Percentiles rank a stretch among this genome's conserved stretches.
Evolutionary conservation across 2,329 filamentous ascomycete species (phyloP).

Genomic region (Fusarium phyllophilum): DNA sequence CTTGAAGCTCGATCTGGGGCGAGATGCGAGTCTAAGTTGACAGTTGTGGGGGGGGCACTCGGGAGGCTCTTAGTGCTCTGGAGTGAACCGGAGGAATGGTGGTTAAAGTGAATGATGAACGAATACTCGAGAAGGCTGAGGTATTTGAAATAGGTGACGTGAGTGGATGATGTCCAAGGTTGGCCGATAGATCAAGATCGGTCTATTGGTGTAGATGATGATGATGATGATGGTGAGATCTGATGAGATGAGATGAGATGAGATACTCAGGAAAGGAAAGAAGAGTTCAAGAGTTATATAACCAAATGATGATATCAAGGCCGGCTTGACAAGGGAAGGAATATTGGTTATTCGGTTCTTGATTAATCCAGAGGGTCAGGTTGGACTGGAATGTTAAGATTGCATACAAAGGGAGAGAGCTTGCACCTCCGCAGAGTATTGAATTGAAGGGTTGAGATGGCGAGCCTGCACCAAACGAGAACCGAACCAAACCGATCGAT

Average conservation of each 20-base stretch:
- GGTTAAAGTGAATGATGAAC: slow-evolving; percentile 28
- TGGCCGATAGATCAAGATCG: slow-evolving; percentile 6
- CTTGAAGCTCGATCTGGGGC: slow-evolving; percentile 17
- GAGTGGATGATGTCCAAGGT: slow-evolving; percentile 7
- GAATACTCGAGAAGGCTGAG: not conserved
- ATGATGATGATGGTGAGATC: not conserved
- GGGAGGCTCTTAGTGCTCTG: slow-evolving; percentile 11
- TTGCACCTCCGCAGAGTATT: slow-evolving; percentile 37
- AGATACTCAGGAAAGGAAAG: slow-evolving; percentile 1
- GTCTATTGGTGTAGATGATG: slow-evolving; percentile 9
- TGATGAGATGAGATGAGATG: slow-evolving; percentile 1
- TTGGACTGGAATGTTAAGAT: slow-evolving; percentile 38
- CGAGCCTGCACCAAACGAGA: slow-evolving; percentile 34
- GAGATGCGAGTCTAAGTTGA: slow-evolving; percentile 3
- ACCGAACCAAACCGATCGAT: slow-evolving; percentile 4
- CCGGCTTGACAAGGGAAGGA: slow-evolving; percentile 42
- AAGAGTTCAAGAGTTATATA: slow-evolving; percentile 32
- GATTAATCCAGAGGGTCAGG: slow-evolving; percentile 27
- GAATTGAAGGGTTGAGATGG: slow-evolving; percentile 17
- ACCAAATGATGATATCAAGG: slow-evolving; percentile 32
- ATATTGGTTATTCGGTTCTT: slow-evolving; percentile 31
- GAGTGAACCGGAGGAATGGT: slow-evolving; percentile 33
- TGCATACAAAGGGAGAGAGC: slow-evolving; percentile 41
- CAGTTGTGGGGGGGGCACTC: slow-evolving; percentile 19
- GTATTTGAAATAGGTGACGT: slow-evolving; percentile 17